Conservation (phyloP, 208 protist genomes). For the Leishmania arabica region DNA sequence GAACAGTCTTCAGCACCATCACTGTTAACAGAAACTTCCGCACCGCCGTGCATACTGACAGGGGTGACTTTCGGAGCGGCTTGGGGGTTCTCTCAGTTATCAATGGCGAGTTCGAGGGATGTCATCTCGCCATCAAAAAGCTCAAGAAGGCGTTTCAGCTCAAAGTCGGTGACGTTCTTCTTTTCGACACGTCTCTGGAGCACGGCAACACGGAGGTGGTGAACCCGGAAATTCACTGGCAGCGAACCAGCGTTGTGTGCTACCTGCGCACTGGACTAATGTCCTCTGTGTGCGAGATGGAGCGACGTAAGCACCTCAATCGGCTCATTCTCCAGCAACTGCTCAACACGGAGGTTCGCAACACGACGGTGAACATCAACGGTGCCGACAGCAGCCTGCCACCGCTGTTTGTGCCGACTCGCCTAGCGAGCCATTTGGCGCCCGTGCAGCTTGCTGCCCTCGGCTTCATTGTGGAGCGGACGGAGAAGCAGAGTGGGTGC, state of each 20-base stretch:
- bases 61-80: constrained; percentile 84
- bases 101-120: constrained; percentile 85
- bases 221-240: constrained; percentile 44
- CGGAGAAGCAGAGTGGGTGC: constrained; percentile 66
- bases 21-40: constrained; percentile 92
- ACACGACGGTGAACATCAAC: constrained; percentile 77
- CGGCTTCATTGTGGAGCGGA: constrained; percentile 65
- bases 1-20: constrained; percentile 91
- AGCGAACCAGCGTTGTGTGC: constrained; percentile 82
- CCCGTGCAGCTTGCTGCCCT: constrained; percentile 77
- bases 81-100: constrained; percentile 82
- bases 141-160: constrained; percentile 76
- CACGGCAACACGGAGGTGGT: constrained; percentile 92
- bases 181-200: constrained; percentile 89
- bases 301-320: constrained; percentile 69
- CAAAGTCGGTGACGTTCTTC: constrained; percentile 80
- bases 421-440: constrained; percentile 49
- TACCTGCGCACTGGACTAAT: constrained; percentile 86
- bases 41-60: constrained; percentile 88
- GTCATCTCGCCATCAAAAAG: constrained; percentile 83
- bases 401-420: constrained; percentile 61
- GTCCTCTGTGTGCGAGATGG: constrained; percentile 77
- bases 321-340: constrained; percentile 37
- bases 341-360: constrained; percentile 20
- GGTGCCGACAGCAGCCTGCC: constrained; percentile 43